Conservation (phyloP, 2,329 filamentous ascomycete genomes). For the Grosmannia huntii region DNA sequence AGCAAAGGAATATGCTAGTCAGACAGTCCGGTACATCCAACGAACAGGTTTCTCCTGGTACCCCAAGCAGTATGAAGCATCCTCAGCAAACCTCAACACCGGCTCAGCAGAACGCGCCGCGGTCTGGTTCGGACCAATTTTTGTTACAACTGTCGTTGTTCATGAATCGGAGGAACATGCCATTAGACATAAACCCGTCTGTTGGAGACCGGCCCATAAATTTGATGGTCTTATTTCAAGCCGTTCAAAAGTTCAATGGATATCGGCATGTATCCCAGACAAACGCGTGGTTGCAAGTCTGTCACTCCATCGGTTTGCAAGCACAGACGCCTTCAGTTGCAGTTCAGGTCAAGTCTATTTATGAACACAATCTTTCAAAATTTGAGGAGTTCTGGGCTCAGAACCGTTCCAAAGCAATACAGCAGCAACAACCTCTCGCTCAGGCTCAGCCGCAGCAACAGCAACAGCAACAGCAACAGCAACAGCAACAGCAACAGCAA, state of each 20-base stretch:
- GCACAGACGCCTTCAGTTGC: slow-evolving; percentile 54
- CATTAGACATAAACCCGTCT: slow-evolving; percentile 60
- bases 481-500: slow-evolving; percentile 18
- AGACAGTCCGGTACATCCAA: slow-evolving; percentile 39
- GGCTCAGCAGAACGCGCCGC: slow-evolving; percentile 13
- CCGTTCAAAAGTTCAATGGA: slow-evolving; percentile 64
- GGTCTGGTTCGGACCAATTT: slow-evolving; percentile 52
- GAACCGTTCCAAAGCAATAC: slow-evolving; percentile 37
- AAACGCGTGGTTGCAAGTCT: slow-evolving; percentile 64
- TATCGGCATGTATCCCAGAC: slow-evolving; percentile 58
- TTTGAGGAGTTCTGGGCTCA: slow-evolving; percentile 63
- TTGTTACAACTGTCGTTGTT: slow-evolving; percentile 66
- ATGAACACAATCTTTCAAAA: slow-evolving; percentile 60
- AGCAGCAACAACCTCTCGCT: slow-evolving; percentile 22
- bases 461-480: slow-evolving; percentile 8
- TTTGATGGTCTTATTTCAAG: slow-evolving; percentile 64
- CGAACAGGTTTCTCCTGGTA: slow-evolving; percentile 38
- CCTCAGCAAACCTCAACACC: slow-evolving; percentile 25
- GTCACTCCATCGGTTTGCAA: slow-evolving; percentile 49
- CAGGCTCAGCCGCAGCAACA: slow-evolving; percentile 6
- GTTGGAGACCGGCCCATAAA: slow-evolving; percentile 64
- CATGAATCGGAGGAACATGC: slow-evolving; percentile 60
- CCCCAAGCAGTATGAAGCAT: slow-evolving; percentile 12
- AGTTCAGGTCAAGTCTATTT: slow-evolving; percentile 57
- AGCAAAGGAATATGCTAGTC: slow-evolving; percentile 26